Evolutionary conservation across 768 basidiomycete genomes (phyloP).

Genomic region (Suillus hirtellus): DNA sequence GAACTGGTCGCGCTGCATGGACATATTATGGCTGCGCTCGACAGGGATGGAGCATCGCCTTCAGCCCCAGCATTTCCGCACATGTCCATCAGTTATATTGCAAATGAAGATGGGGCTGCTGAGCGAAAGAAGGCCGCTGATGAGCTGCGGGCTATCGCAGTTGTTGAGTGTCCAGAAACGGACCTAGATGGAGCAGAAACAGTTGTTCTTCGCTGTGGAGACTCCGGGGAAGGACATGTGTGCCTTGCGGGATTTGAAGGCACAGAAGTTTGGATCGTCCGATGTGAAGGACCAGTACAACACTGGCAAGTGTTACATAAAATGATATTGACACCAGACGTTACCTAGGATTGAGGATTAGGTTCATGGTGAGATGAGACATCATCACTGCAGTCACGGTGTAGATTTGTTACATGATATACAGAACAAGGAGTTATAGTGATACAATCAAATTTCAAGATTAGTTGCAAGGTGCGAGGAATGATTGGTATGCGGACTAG

Average conservation of each 20-base stretch:
- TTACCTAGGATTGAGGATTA: background rate
- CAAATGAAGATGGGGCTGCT: conserved; percentile 55
- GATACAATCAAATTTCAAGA: background rate
- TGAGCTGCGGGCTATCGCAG: conserved; percentile 39
- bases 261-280: conserved; percentile 58
- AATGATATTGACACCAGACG: conserved; percentile 15
- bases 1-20: conserved; percentile 51
- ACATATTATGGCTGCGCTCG: conserved; percentile 42
- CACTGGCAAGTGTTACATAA: conserved; percentile 54
- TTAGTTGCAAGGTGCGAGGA: background rate
- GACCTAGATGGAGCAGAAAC: conserved; percentile 25
- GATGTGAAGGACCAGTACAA: conserved; percentile 61
- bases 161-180: conserved; percentile 29
- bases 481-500: conserved; percentile 14
- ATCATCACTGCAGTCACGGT: background rate
- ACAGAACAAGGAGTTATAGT: background rate
- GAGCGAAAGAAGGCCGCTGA: conserved; percentile 52
- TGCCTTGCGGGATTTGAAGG: conserved; percentile 45
- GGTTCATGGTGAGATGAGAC: background rate
- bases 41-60: conserved; percentile 37
- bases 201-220: conserved; percentile 27
- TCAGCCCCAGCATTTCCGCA: conserved; percentile 66
- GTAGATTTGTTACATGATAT: conserved; percentile 3
- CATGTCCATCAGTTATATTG: conserved; percentile 73
- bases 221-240: conserved; percentile 15